Base-by-base conservation (phyloP, 768 basidiomycete species). In the Leccinum uliginosum region DNA sequence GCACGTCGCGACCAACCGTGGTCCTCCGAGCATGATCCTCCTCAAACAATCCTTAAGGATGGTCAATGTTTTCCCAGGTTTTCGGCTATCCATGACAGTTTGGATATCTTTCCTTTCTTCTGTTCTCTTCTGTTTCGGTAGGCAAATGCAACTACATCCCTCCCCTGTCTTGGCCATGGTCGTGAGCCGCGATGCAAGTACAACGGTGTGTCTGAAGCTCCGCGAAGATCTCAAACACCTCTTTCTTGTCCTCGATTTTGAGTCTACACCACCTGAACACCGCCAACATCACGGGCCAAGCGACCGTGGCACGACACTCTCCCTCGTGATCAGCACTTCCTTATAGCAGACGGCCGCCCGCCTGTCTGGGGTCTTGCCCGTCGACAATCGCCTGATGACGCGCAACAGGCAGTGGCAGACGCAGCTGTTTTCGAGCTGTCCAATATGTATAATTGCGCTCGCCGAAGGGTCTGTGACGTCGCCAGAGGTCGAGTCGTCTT, bases 241-340 rank as follows among this genome's bases (percentile, higher is more conserved):
- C 45, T 87, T 82, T 65, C 70, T 81, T 15, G 72, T 85, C 24
- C 86, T 88, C 62, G 86, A 88, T 65, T 83, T 85, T 12, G 80
- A 80, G n/a, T 38, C 38, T 38, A n/a, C 38, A 59, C 74, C 35
- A 2, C 23, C 77, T 0, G 72, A 71, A 43, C 75, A 83, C 59
- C 75, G 80, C 0, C 47, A 49, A 6, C 17, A n/a, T n/a, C 38
- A 38, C 38, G 38, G n/a, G 38, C 38, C 38, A 38, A 38, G 17
- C 17, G 8, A 23, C 5, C 38, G 17, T 7, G 43, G 34, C 3
- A 56, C 73, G 35, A 80, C 38, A 38, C 38, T 81, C 19, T 79
- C 79, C 0, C 78, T 86, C 59, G 77, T 81, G 40, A 67, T 86
- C 58, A 80, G 70, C 62, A 70, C 75, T 0, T 81, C 78, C 4